phyloP scores from a whole-genome alignment of 495 filamentous ascomycete genomes.

The Neurospora terricola region DNA sequence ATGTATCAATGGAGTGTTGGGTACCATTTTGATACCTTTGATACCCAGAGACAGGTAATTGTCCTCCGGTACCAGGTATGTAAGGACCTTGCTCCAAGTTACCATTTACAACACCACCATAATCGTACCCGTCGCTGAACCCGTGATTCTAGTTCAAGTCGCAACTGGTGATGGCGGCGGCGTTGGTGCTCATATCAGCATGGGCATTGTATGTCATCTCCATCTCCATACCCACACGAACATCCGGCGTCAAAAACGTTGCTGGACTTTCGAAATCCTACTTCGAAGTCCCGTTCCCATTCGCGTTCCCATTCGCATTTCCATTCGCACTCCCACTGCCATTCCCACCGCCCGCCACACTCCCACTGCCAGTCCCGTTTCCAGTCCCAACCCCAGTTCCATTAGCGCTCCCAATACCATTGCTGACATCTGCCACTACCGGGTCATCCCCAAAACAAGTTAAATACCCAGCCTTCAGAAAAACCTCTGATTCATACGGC shows the following conservation, averaged over 20 bases:
- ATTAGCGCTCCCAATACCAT: not conserved
- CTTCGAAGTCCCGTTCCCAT: not conserved
- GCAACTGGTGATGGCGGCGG: too few species aligned
- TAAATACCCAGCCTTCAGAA: constrained; percentile 11
- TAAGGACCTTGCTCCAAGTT: too few species aligned
- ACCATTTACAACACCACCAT: too few species aligned
- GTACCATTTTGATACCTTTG: too few species aligned
- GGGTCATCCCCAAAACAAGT: constrained; percentile 5
- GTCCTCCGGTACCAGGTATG: too few species aligned
- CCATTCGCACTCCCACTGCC: not conserved
- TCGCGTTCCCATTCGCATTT: not conserved
- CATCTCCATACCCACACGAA: too few species aligned
- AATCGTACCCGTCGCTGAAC: too few species aligned
- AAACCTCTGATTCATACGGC: not conserved
- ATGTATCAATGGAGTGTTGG: too few species aligned
- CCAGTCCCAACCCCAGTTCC: not conserved
- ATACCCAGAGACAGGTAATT: too few species aligned
- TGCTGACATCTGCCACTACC: not conserved
- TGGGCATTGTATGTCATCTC: too few species aligned
- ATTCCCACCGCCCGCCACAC: not conserved
- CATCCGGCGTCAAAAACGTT: not conserved
- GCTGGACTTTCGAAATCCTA: not conserved
- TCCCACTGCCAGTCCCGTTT: not conserved
- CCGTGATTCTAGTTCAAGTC: too few species aligned
- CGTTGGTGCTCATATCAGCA: too few species aligned